phyloP scores from a whole-genome alignment of 768 basidiomycete species.

The Asterophora lycoperdoides region DNA sequence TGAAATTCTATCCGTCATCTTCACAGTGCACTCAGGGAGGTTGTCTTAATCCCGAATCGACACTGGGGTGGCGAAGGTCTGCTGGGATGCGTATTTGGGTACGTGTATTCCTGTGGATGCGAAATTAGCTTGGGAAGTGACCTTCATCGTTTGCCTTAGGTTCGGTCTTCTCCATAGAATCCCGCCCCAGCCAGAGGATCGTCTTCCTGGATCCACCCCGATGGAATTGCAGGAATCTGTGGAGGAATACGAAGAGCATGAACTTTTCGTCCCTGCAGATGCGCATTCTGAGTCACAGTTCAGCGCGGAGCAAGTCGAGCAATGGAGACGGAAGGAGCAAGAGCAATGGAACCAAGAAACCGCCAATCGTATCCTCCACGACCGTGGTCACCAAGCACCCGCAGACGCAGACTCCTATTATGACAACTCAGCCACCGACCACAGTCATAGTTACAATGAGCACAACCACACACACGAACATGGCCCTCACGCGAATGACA shows the following conservation, averaged over 20 bases:
- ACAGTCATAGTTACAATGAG: slow-evolving; percentile 10
- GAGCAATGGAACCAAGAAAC: slow-evolving; percentile 28
- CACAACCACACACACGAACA: slow-evolving; percentile 10
- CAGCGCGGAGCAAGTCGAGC: slow-evolving; percentile 22
- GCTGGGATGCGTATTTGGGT: slow-evolving; percentile 95
- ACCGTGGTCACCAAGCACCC: slow-evolving; percentile 3
- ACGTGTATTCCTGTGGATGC: slow-evolving; percentile 20
- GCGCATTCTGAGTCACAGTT: slow-evolving; percentile 27
- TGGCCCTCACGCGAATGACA: neutral
- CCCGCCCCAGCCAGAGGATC: slow-evolving; percentile 67
- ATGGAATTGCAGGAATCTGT: slow-evolving; percentile 45
- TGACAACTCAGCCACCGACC: slow-evolving; percentile 12
- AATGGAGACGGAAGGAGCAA: slow-evolving; percentile 29
- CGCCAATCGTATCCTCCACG: slow-evolving; percentile 15
- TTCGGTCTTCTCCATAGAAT: slow-evolving; percentile 93
- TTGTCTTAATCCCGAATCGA: slow-evolving; percentile 91
- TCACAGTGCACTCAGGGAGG: slow-evolving; percentile 81
- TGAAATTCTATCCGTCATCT: slow-evolving; percentile 4
- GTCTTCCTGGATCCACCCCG: slow-evolving; percentile 52
- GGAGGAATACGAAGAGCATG: slow-evolving; percentile 56
- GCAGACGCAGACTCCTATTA: slow-evolving; percentile 2
- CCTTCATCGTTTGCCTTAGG: slow-evolving; percentile 32
- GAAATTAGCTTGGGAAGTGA: slow-evolving; percentile 8
- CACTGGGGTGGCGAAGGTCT: slow-evolving; percentile 98
- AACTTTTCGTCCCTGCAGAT: slow-evolving; percentile 74